Evolutionary conservation across 179 eudicot species (phyloP).

Genomic region (Beta macrorhiza): DNA sequence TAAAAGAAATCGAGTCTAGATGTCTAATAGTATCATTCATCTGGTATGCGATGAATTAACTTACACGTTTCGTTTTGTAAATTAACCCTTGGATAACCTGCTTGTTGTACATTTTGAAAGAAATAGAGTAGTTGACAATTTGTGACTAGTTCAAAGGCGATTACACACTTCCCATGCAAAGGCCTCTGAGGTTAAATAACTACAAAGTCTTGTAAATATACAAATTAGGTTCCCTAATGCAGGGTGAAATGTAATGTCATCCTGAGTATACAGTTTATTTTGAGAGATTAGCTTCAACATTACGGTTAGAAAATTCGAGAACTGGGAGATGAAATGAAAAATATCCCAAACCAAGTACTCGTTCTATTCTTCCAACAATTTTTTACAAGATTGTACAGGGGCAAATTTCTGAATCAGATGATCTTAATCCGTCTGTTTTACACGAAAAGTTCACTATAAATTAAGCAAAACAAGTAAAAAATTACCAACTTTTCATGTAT

Average conservation of each 20-base stretch:
- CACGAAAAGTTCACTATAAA: no score
- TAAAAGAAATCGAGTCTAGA: neutral
- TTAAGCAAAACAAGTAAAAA: no score
- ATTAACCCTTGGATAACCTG: neutral
- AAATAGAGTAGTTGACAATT: neutral
- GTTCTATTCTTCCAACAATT: neutral
- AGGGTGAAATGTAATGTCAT: no score
- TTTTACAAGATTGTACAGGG: neutral
- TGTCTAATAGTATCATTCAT: neutral
- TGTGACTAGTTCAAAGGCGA: neutral
- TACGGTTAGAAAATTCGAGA: no score
- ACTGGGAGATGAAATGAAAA: no score
- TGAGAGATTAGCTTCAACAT: no score
- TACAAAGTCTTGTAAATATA: neutral
- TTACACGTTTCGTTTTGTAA: neutral
- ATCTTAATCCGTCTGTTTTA: no score
- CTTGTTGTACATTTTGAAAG: neutral
- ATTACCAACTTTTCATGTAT: no score
- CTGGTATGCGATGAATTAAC: neutral
- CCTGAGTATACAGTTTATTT: no score
- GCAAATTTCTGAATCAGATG: no score
- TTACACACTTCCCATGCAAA: neutral
- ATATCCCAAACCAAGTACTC: no score
- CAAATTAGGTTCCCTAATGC: no score
- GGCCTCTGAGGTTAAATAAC: neutral